Base-by-base conservation (phyloP, 345 rosid species). In the Leavenworthia alabamica region DNA sequence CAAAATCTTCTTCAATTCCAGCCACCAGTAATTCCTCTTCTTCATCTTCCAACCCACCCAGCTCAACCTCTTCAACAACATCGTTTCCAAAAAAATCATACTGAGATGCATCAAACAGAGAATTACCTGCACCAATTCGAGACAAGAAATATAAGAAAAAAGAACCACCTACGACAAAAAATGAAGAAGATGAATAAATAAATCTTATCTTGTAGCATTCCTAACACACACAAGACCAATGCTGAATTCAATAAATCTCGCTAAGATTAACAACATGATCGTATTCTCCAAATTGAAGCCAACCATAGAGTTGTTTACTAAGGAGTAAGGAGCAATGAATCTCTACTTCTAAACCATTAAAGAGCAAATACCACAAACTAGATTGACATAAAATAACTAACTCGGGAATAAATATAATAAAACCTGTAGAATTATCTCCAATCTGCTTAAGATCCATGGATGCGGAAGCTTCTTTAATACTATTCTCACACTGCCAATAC, bases 11-110 rank as follows among this genome's bases (percentile, higher is more conserved):
- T 26, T 75, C 95, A 36, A 73, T 41, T 31, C 74, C 86, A 45
- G 61, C 64, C 0, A 78, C 43, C 2, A 78, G 78, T 24, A 68
- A 54, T 22, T 40, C 73, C 22, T 60, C 88, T 37, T 75, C 95
- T 11, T 79, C 96, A 2, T 91, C 96, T 35, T 86, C 98, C 66
- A 92, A 77, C 22, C 98, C 98, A 17, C 96, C 98, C 56, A 92
- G 72, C 77, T 89, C 98, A 66, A 89, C 85, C 75, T 89, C 98
- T 77, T 89, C 96, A 2, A 79, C 81, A 27, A 76, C 87, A 70
- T 92, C 86, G 51, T 78, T 77, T 37, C 98, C 96, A 49, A 92
- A 91, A 70, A 92, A 92, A 10, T 90, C 95, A 79, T 92, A 92
- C 67, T 89, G 96, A 2, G 98, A 89, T 60, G 98, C 93, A 73